phyloP scores from a whole-genome alignment of 2,329 filamentous ascomycete genomes.

The Hypoxylon sp. region DNA sequence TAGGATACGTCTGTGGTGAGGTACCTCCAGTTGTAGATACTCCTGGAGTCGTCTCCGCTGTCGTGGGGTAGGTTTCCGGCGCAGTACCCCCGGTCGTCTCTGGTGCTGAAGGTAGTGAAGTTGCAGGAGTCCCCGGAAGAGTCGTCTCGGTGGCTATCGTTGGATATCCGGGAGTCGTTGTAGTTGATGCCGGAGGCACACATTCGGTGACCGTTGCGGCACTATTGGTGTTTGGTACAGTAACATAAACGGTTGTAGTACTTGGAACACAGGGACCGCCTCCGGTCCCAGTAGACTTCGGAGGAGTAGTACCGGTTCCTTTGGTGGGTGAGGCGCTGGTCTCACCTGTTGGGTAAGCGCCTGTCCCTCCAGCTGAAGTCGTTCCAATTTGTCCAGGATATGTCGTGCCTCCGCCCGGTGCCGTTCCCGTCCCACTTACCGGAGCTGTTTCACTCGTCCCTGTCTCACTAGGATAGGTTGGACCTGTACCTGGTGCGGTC shows the following conservation, averaged over 20 bases:
- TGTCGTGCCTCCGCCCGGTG: conserved; percentile 9
- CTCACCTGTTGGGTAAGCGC: neutral
- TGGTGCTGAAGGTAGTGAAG: too few relatives aligned
- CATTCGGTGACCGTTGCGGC: conserved; percentile 23
- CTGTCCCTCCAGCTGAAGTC: neutral
- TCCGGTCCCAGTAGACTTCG: neutral
- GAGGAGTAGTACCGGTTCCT: conserved; percentile 7
- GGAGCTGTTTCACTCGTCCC: neutral
- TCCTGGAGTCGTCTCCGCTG: neutral
- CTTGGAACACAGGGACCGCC: conserved; percentile 6
- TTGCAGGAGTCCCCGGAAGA: too few relatives aligned
- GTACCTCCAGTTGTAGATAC: neutral
- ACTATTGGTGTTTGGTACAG: conserved; percentile 14
- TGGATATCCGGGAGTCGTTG: too few relatives aligned
- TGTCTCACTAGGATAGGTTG: neutral
- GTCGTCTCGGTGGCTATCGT: too few relatives aligned
- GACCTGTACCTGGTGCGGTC: neutral
- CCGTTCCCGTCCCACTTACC: neutral
- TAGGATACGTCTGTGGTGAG: neutral
- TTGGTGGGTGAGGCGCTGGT: conserved; percentile 9
- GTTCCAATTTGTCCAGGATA: conserved; percentile 7
- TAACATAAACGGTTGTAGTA: conserved; percentile 26
- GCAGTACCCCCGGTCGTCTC: conserved; percentile 1
- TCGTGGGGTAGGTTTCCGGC: neutral
- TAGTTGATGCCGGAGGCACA: conserved; percentile 7